Evolutionary conservation across 345 rosid species (phyloP).

Genomic region (Eutrema heterophyllum): DNA sequence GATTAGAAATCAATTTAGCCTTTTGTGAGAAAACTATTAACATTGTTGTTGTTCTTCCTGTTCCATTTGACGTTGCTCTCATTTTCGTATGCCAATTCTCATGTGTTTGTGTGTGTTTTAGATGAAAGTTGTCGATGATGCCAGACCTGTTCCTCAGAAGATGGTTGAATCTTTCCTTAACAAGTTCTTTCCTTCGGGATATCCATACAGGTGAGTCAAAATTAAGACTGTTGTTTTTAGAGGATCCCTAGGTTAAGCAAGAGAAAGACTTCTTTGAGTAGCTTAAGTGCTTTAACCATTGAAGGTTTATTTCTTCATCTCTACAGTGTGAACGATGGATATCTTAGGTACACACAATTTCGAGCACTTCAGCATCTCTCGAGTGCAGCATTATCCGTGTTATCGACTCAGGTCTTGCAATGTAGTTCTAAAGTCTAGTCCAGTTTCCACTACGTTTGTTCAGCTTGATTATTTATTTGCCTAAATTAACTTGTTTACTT

Average conservation of each 20-base stretch:
- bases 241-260: background rate
- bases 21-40: too few species aligned
- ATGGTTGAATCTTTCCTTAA: slow-evolving; percentile 69
- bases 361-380: slow-evolving; percentile 85
- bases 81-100: background rate
- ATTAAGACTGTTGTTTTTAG: background rate
- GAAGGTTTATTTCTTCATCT: background rate
- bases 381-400: slow-evolving; percentile 80
- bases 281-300: background rate
- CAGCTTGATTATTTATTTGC: background rate
- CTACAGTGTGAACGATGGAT: slow-evolving; percentile 88
- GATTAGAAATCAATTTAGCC: too few species aligned
- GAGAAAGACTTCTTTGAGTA: background rate
- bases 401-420: slow-evolving; percentile 81
- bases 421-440: background rate
- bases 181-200: slow-evolving; percentile 90
- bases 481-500: background rate
- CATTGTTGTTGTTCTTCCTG: background rate
- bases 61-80: background rate
- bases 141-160: slow-evolving; percentile 53
- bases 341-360: slow-evolving; percentile 83
- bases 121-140: slow-evolving; percentile 71
- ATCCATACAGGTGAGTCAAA: slow-evolving; percentile 68
- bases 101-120: slow-evolving; percentile 4
- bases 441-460: background rate